Evolutionary conservation across 106 monocot species (phyloP), one percentile per base, ranked within the genome.

Genomic region (Amphibolis antarctica): DNA sequence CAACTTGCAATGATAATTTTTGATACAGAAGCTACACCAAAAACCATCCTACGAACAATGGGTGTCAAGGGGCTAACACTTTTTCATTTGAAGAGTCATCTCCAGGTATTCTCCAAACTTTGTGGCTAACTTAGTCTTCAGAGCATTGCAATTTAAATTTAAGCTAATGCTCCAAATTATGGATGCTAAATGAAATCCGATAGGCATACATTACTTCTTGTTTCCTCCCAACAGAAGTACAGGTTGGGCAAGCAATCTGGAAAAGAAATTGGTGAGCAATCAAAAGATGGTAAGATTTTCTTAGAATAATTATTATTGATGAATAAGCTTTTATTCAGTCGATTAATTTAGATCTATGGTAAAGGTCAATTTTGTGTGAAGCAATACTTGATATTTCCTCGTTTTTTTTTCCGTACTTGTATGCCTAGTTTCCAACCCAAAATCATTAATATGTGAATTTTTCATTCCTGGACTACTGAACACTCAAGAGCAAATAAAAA

Each of bases 11-110:
- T 6, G 43, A 30, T 36, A 10, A 43, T 29, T 63, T 63, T 55
- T 13, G 23, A 9, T 53, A 53, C 74, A 96, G 94, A 96, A 80
- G 94, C 94, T 26, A 96, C 94, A 22, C 93, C 88, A 0, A 93
- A 88, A 70, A 85, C 88, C 53, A 88, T 93, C 66, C 80, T 93
- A 82, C 77, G 88, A 66, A 85, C 88, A 59, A 93, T 93, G 93
- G 88, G 88, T 53, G 93, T 88, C 14, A 93, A 93, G 70, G 88
- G 88, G 0, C 83, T 93, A 24, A 93, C 89, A 17, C 86, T 89
- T 60, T 96, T 96, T 65, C 94, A 96, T 62, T 68, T 89, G 20
- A 96, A 96, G 79, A 96, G 94, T 71, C 94, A 89, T 75, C 86
- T 96, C 15, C 94, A 96, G 83, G 94, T 86, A 81, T 12, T 52